Conservation (phyloP, 83 land plant species). For the Larix sibirica region DNA sequence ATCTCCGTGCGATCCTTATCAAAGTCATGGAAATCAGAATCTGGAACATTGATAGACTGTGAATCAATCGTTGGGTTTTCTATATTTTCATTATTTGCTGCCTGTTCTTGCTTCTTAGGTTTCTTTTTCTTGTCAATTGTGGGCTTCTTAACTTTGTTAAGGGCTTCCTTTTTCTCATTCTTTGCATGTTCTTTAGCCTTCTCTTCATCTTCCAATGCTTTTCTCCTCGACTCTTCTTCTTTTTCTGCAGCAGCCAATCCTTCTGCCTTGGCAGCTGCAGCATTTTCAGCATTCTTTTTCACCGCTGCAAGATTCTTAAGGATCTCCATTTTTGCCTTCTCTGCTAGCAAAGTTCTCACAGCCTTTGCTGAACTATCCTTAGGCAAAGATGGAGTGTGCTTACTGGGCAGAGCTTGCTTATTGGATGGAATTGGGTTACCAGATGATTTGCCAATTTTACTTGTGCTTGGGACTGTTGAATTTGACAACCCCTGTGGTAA, state of each 20-base stretch:
- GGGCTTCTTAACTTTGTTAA: not conserved
- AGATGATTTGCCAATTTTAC: not conserved
- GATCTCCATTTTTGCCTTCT: slow-evolving; percentile 58
- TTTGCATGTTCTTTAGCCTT: slow-evolving; percentile 13
- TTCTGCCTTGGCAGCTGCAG: slow-evolving; percentile 15
- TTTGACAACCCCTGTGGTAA: not conserved
- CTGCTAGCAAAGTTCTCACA: slow-evolving; percentile 50
- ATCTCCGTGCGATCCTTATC: slow-evolving; percentile 73
- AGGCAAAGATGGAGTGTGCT: not conserved
- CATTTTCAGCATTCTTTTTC: slow-evolving; percentile 24
- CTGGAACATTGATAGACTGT: slow-evolving; percentile 58
- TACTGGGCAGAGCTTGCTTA: not conserved
- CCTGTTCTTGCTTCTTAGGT: slow-evolving; percentile 11
- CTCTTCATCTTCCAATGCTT: slow-evolving; percentile 1
- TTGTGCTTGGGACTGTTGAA: not conserved
- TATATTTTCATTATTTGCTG: slow-evolving; percentile 1
- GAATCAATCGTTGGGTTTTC: slow-evolving; percentile 11
- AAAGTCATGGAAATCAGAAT: slow-evolving; percentile 82
- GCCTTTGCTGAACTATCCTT: slow-evolving; percentile 19
- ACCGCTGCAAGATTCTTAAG: slow-evolving; percentile 51
- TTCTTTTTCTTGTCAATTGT: not conserved
- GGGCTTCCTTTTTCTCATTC: slow-evolving; percentile 20
- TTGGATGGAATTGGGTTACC: not conserved
- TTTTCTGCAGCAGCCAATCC: not conserved
- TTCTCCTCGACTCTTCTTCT: not conserved